phyloP scores from a whole-genome alignment of 768 basidiomycete genomes.

The Mrakia hoshinonis region DNA sequence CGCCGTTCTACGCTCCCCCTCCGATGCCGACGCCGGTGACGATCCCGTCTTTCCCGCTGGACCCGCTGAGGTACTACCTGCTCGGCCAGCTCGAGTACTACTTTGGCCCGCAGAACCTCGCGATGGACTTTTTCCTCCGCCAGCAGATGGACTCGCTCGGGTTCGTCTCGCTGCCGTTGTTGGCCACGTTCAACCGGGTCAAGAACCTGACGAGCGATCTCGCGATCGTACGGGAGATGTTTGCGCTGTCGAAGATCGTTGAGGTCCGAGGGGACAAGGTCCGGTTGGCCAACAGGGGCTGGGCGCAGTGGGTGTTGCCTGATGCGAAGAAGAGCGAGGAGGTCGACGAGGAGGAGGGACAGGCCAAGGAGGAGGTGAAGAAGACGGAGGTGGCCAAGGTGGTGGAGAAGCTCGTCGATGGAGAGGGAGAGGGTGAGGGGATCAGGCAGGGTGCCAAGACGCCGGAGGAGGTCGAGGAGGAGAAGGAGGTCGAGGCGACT shows the following conservation, averaged over 20 bases:
- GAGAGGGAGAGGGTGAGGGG: not conserved
- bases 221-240: slow-evolving; percentile 59
- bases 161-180: slow-evolving; percentile 70
- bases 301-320: slow-evolving; percentile 58
- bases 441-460: not conserved
- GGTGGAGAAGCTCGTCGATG: not conserved
- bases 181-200: slow-evolving; percentile 83
- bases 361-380: slow-evolving; percentile 53
- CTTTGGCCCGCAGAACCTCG: slow-evolving; percentile 79
- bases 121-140: slow-evolving; percentile 73
- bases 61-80: slow-evolving; percentile 58
- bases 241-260: slow-evolving; percentile 57
- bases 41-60: slow-evolving; percentile 42
- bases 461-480: slow-evolving; percentile 3
- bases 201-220: slow-evolving; percentile 52
- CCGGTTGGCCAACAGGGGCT: slow-evolving; percentile 54
- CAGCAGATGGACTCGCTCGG: slow-evolving; percentile 85
- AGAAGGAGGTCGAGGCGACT: slow-evolving; percentile 1
- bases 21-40: slow-evolving; percentile 39
- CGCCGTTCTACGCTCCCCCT: slow-evolving; percentile 22
- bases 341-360: slow-evolving; percentile 37
- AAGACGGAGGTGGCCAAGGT: not conserved
- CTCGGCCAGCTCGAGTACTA: slow-evolving; percentile 79
- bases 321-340: slow-evolving; percentile 49
- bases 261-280: slow-evolving; percentile 56